Conservation (phyloP, 495 filamentous ascomycete species). For the Xanthoparmelia taractica region DNA sequence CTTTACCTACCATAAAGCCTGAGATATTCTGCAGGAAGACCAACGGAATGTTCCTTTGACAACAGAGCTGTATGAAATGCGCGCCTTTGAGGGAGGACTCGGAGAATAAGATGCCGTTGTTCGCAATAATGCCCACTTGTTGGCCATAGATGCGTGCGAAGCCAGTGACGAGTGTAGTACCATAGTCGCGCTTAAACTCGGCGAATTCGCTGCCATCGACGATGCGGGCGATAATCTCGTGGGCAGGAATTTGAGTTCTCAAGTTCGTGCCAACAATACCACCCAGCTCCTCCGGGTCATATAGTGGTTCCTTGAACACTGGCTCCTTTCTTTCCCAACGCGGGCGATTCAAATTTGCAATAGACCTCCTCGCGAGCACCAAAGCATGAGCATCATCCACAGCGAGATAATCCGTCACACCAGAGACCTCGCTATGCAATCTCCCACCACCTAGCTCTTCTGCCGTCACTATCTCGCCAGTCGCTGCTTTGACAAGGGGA, state of each 20-base stretch:
- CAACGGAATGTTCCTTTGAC: conserved; percentile 78
- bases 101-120: conserved; percentile 97
- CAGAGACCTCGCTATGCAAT: conserved; percentile 81
- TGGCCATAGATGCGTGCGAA: conserved; percentile 89
- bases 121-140: conserved; percentile 87
- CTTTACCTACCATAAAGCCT: conserved; percentile 94
- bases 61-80: conserved; percentile 97
- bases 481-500: conserved; percentile 92
- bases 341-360: conserved; percentile 85
- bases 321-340: conserved; percentile 27
- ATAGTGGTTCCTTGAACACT: conserved; percentile 61
- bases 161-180: conserved; percentile 78
- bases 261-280: conserved; percentile 88
- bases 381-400: conserved; percentile 91
- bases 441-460: conserved; percentile 93
- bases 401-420: conserved; percentile 94
- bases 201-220: conserved; percentile 86
- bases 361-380: conserved; percentile 72
- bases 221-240: conserved; percentile 88
- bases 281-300: conserved; percentile 70
- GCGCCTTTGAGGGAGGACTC: conserved; percentile 86
- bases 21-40: conserved; percentile 95
- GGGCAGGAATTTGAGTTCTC: conserved; percentile 70
- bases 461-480: conserved; percentile 84
- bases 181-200: conserved; percentile 93